Conservation (phyloP, 176 grass and related monocot species). For the Oryza australiensis region DNA sequence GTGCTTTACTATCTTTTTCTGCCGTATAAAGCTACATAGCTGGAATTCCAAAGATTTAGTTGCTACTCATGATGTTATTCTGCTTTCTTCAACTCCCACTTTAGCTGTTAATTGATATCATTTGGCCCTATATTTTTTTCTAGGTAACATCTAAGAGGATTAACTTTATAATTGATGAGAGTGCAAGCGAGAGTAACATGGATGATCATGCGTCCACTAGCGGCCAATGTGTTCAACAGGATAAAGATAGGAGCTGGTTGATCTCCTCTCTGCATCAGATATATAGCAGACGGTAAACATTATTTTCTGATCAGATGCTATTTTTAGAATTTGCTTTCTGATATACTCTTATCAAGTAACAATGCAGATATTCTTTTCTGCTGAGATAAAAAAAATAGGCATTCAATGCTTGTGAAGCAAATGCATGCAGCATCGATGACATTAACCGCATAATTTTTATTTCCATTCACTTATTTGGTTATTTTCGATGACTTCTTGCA, state of each 20-base stretch:
- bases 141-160: constrained; percentile 98
- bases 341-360: background rate
- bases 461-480: constrained; percentile 16
- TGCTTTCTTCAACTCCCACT: constrained; percentile 17
- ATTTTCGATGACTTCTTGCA: constrained; percentile 47
- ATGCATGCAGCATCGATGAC: background rate
- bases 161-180: constrained; percentile 86
- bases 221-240: constrained; percentile 58
- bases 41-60: constrained; percentile 9
- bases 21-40: constrained; percentile 1
- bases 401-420: background rate
- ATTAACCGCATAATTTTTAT: constrained; percentile 10
- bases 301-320: constrained; percentile 28
- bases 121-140: constrained; percentile 34
- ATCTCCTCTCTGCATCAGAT: constrained; percentile 97
- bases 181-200: constrained; percentile 46
- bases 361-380: constrained; percentile 28
- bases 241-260: constrained; percentile 98
- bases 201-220: constrained; percentile 57
- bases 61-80: background rate
- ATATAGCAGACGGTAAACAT: constrained; percentile 86
- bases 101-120: constrained; percentile 37
- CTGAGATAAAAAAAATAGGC: background rate
- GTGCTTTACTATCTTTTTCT: constrained; percentile 1
- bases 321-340: constrained; percentile 36